These are phyloP conservation scores for Vitis labrusca DNA, from an alignment of 164 flowering plant species.

Conservation along the genomic window DNA sequence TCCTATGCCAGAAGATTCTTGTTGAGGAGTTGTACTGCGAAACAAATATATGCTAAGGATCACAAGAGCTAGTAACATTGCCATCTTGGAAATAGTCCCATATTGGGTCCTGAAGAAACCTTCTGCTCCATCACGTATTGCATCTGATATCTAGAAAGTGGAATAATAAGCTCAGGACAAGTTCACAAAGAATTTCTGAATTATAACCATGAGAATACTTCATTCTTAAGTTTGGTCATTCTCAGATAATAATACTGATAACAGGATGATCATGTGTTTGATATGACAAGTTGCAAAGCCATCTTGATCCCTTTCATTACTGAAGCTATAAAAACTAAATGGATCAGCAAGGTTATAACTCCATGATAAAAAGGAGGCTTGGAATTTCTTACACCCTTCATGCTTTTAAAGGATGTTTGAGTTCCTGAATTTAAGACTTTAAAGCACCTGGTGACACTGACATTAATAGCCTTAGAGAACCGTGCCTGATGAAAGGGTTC, in stretches of 20 bases:
- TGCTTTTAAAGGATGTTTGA: background rate
- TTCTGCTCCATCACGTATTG: conserved; percentile 99
- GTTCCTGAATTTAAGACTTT: no score
- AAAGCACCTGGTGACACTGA: no score
- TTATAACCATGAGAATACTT: background rate
- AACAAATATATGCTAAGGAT: conserved; percentile 81
- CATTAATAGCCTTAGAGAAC: no score
- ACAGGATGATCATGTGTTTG: background rate
- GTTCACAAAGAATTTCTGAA: background rate
- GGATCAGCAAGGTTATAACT: background rate
- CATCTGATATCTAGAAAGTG: conserved; percentile 83
- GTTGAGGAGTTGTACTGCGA: conserved; percentile 84
- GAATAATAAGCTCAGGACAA: conserved; percentile 24
- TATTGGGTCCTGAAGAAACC: conserved; percentile 97
- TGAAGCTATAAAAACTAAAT: background rate
- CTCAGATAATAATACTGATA: background rate
- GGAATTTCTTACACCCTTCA: background rate
- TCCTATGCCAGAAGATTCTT: conserved; percentile 85
- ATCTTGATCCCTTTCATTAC: background rate
- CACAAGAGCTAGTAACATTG: conserved; percentile 67
- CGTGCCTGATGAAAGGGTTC: no score
- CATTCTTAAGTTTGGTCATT: background rate
- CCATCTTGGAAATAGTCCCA: conserved; percentile 97
- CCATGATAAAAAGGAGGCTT: background rate
- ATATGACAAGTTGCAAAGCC: background rate